Conservation (phyloP, 495 filamentous ascomycete species). For the Copromyces sp. region DNA sequence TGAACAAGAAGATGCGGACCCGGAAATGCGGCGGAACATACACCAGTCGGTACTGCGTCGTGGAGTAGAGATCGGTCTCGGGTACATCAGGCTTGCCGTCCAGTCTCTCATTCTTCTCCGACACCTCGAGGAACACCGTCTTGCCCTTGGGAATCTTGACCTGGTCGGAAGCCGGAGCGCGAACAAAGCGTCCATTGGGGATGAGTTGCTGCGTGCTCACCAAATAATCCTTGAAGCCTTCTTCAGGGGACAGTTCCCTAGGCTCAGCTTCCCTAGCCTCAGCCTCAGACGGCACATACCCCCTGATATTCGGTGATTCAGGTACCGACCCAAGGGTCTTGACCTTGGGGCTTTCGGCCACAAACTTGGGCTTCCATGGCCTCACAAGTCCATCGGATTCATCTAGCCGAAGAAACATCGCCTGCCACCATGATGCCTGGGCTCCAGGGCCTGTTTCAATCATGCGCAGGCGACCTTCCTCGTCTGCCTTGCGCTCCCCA, state of each 20-base stretch:
- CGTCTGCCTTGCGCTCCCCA: slow-evolving; percentile 65
- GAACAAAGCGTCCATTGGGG: slow-evolving; percentile 75
- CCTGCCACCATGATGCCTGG: slow-evolving; percentile 21
- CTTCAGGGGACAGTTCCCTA: neutral
- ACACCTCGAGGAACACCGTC: slow-evolving; percentile 71
- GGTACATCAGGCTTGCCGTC: slow-evolving; percentile 42
- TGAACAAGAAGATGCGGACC: slow-evolving; percentile 70
- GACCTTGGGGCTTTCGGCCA: slow-evolving; percentile 26
- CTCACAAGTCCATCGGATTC: slow-evolving; percentile 20
- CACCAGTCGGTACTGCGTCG: slow-evolving; percentile 63
- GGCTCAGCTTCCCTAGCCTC: neutral
- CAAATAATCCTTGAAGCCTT: slow-evolving; percentile 24
- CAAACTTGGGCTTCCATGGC: slow-evolving; percentile 33
- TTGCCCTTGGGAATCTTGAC: slow-evolving; percentile 82
- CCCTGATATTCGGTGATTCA: slow-evolving; percentile 5
- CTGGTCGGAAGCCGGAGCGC: slow-evolving; percentile 83
- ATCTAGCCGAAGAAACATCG: slow-evolving; percentile 29
- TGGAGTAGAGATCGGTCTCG: slow-evolving; percentile 59
- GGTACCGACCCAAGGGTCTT: slow-evolving; percentile 16
- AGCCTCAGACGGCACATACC: neutral
- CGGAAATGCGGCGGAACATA: slow-evolving; percentile 87
- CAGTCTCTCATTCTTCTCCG: slow-evolving; percentile 53
- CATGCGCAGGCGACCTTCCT: slow-evolving; percentile 54
- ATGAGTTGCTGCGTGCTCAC: slow-evolving; percentile 33
- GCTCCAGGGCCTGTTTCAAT: slow-evolving; percentile 14